phyloP scores from a whole-genome alignment of 257 asterid species.

The Solanum corneliomulleri region DNA sequence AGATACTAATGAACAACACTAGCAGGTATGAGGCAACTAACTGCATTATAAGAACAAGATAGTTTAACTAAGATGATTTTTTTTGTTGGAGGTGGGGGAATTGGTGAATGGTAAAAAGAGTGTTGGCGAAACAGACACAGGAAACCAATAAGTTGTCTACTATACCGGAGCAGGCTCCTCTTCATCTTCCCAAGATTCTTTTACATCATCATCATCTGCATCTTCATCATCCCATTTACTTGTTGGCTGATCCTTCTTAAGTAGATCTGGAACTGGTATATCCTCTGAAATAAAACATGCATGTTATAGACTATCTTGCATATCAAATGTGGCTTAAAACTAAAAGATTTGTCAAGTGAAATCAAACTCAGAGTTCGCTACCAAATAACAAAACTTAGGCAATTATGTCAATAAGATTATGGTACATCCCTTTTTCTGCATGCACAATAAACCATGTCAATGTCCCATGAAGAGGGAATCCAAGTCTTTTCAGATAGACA shows the following conservation, averaged over 20 bases:
- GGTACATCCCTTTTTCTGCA: neutral
- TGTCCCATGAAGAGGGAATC: neutral
- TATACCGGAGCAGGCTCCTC: slow-evolving; percentile 62
- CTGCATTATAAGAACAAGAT: neutral
- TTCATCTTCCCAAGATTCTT: slow-evolving; percentile 97
- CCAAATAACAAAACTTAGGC: neutral
- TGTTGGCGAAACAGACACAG: neutral
- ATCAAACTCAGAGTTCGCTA: neutral
- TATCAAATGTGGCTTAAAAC: neutral
- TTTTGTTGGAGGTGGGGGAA: neutral
- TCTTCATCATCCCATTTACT: slow-evolving; percentile 90
- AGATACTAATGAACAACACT: neutral
- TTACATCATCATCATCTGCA: slow-evolving; percentile 53
- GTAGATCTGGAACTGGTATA: slow-evolving; percentile 46
- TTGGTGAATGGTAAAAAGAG: neutral
- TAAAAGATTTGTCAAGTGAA: neutral
- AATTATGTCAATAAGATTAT: neutral
- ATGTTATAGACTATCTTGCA: neutral
- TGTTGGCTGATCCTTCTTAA: slow-evolving; percentile 34
- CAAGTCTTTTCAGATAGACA: neutral
- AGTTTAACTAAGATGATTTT: neutral
- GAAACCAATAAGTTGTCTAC: neutral
- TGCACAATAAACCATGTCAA: neutral
- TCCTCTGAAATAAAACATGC: slow-evolving; percentile 47
- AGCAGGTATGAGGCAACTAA: neutral